phyloP scores from a whole-genome alignment of 2,329 filamentous ascomycete species.

The Sclerotinia trifoliorum region DNA sequence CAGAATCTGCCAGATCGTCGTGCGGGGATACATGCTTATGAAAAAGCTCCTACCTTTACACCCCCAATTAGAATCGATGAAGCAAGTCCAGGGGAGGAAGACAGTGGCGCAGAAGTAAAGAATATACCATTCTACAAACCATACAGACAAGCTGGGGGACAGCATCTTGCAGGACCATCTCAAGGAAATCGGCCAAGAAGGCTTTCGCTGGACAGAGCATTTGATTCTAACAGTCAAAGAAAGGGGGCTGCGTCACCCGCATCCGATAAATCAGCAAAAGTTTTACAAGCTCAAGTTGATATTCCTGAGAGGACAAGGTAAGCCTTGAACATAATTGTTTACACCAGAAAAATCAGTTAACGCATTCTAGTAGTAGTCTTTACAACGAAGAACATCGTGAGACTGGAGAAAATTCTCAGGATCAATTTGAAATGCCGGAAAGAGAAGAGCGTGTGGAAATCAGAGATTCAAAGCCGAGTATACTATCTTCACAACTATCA shows the following conservation, averaged over 20 bases:
- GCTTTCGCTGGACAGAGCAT: slow-evolving; percentile 7
- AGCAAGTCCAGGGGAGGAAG: slow-evolving; percentile 20
- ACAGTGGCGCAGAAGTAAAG: slow-evolving; percentile 30
- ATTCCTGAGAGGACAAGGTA: slow-evolving; percentile 11
- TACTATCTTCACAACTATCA: slow-evolving; percentile 13
- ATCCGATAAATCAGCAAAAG: neutral
- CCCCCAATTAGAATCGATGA: slow-evolving; percentile 17
- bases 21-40: slow-evolving; percentile 8
- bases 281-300: slow-evolving; percentile 16
- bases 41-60: slow-evolving; percentile 7
- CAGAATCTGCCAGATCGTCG: slow-evolving; percentile 19
- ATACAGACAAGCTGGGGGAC: neutral
- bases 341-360: neutral
- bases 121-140: slow-evolving; percentile 33
- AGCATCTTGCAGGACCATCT: neutral
- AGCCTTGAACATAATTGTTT: neutral
- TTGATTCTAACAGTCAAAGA: neutral
- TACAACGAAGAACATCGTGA: slow-evolving; percentile 15
- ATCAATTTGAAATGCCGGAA: neutral
- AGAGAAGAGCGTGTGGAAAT: slow-evolving; percentile 11
- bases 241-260: neutral
- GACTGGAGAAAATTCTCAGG: slow-evolving; percentile 1
- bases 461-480: slow-evolving; percentile 19
- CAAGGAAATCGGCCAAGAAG: slow-evolving; percentile 6
- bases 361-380: slow-evolving; percentile 11